Conservation (phyloP, 441 rosid species). For the Eutrema salsugineum region DNA sequence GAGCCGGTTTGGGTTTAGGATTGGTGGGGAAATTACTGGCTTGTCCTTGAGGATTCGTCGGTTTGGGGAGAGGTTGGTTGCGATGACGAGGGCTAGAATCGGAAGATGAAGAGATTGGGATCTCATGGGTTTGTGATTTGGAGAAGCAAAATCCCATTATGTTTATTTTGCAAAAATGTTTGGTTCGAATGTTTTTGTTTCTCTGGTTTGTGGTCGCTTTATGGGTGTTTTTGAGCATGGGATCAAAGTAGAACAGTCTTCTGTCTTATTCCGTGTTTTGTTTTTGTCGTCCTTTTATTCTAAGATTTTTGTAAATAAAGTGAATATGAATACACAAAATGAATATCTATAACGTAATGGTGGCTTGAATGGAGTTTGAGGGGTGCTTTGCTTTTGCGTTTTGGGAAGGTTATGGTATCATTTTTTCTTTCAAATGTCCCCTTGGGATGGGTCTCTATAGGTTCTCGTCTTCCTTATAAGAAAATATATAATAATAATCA, state of each 20-base stretch:
- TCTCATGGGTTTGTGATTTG: conserved; percentile 37
- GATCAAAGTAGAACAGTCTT: conserved; percentile 13
- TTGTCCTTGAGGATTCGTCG: conserved; percentile 12
- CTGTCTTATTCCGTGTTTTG: conserved; percentile 14
- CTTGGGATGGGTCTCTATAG: conserved; percentile 4
- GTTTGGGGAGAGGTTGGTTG: conserved; percentile 16
- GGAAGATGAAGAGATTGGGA: conserved; percentile 57
- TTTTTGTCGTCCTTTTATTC: background rate
- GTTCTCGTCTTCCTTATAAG: background rate
- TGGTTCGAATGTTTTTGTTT: conserved; percentile 16
- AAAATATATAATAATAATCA: background rate
- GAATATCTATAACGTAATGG: background rate
- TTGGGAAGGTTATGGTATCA: conserved; percentile 26
- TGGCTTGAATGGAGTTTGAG: background rate
- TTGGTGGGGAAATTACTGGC: background rate
- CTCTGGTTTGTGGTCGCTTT: conserved; percentile 11
- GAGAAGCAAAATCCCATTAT: conserved; percentile 62
- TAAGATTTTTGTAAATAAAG: background rate
- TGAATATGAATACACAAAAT: background rate
- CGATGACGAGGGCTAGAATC: conserved; percentile 38
- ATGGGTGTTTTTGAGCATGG: conserved; percentile 4
- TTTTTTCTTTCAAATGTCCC: background rate
- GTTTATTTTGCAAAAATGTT: background rate
- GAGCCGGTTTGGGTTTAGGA: conserved; percentile 14
- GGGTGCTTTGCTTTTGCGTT: conserved; percentile 35